phyloP scores from a whole-genome alignment of 306 rosid species.

The Styphnolobium japonicum region DNA sequence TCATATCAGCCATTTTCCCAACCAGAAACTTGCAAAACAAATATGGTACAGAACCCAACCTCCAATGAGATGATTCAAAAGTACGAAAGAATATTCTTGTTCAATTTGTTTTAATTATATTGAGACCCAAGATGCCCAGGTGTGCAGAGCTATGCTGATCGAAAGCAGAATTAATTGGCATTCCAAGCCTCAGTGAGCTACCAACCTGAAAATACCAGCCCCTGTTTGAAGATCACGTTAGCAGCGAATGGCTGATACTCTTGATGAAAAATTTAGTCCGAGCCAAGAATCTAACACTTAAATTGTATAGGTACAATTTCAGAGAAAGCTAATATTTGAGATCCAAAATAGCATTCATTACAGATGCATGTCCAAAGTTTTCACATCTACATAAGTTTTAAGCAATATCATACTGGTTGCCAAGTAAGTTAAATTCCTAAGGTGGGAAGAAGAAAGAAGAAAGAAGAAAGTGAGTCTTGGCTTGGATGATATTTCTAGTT shows the following conservation, averaged over 20 bases:
- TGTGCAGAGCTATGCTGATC: conserved; percentile 56
- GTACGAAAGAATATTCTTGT: conserved; percentile 85
- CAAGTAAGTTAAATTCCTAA: not conserved
- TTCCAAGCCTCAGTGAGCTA: conserved; percentile 78
- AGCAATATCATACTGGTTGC: not conserved
- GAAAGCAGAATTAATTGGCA: conserved; percentile 78
- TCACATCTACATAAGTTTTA: not conserved
- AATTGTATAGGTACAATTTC: not conserved
- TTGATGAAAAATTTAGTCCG: not conserved
- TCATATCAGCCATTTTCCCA: not conserved
- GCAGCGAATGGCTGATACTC: conserved; percentile 17
- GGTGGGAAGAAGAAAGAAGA: not conserved
- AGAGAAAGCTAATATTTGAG: not conserved
- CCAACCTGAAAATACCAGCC: conserved; percentile 95
- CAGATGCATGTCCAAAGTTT: not conserved
- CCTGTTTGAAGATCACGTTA: conserved; percentile 62
- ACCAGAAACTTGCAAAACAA: not conserved
- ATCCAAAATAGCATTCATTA: not conserved
- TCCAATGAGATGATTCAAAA: conserved; percentile 87
- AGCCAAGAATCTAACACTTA: not conserved
- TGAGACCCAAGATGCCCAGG: conserved; percentile 92
- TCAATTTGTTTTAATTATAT: conserved; percentile 50
- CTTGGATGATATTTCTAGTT: not conserved
- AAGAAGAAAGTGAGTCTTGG: no score
- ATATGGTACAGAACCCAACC: conserved; percentile 36